Conservation (phyloP, 495 filamentous ascomycete species). For the Neurospora pannonica region DNA sequence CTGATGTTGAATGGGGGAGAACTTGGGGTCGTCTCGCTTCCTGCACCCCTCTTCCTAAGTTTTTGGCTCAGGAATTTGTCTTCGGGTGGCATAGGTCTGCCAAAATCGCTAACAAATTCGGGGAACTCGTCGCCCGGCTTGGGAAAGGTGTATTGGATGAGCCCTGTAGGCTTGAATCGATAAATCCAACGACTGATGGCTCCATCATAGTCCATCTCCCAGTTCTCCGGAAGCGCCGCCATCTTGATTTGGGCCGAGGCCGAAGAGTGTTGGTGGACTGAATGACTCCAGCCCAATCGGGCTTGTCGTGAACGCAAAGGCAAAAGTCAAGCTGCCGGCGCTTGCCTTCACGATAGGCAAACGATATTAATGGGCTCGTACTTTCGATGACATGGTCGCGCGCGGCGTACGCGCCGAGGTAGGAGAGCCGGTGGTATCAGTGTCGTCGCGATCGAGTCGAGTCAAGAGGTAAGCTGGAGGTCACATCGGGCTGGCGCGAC, state of each 20-base stretch:
- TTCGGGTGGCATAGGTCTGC: constrained; percentile 25
- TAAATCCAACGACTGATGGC: constrained; percentile 33
- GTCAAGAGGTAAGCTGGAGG: background rate
- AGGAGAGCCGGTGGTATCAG: background rate
- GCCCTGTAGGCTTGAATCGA: constrained; percentile 35
- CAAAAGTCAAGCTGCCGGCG: background rate
- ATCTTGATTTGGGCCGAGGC: constrained; percentile 4
- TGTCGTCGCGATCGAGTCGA: background rate
- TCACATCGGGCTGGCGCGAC: background rate
- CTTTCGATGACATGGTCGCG: background rate
- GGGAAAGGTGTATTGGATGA: constrained; percentile 39
- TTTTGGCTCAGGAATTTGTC: constrained; percentile 28
- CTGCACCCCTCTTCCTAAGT: constrained; percentile 16
- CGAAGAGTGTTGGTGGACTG: background rate
- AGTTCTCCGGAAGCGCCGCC: constrained; percentile 33
- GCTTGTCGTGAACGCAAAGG: background rate
- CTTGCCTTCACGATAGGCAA: background rate
- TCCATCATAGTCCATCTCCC: constrained; percentile 41
- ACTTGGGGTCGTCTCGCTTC: background rate
- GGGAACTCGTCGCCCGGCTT: constrained; percentile 42
- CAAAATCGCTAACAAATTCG: constrained; percentile 29
- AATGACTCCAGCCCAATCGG: background rate
- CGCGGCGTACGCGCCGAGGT: background rate
- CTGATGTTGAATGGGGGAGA: background rate
- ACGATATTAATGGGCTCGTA: background rate